Base-by-base conservation (phyloP, 495 filamentous ascomycete species). In the Neurospora tetrasperma region DNA sequence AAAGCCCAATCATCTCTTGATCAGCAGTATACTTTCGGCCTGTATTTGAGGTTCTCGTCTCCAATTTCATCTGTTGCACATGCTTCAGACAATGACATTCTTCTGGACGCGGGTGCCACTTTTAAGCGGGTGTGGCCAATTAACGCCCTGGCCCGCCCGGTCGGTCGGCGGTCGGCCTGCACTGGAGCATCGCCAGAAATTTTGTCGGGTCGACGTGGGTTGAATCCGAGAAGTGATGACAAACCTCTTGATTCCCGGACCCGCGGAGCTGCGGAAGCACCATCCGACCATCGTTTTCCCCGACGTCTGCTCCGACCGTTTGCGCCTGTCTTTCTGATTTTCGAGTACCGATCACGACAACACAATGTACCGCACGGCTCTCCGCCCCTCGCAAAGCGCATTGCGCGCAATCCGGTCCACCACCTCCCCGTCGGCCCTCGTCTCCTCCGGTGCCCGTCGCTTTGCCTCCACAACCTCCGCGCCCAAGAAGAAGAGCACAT, bases 401-500 rank as follows among this genome's bases (percentile, higher is more conserved):
- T 75, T 83, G 72, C 79, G 80, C 70, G 77, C 79, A 42, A 75
- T 81, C 62, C 83, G 86, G 74, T 80, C 78, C 46, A 75, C 76
- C 5, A 71, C 72, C 27, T 66, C 27, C 54, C 54, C 54, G 27
- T 66, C 54, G 54, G 54, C 54, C 54, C 54, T 66, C 42, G 42
- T 78, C 71, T 54, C 76, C 7, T 74, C 78, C 44, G 72, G 76
- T 31, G 77, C 80, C 75, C 86, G 87, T 74, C 89, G 93, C 80
- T 91, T 93, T 78, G 86, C 91, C 81, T 92, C 89, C 84, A 93
- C 92, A 71, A 84, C 88, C 75, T 84, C 92, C 71, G 78, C 83
- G 71, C 85, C 89, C 76, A 91, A 90, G 82, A 92, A 90, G 82
- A 92, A 90, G 82, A 86, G 93, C 79, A 91, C 89, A 77, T 97